Evolutionary conservation across 331 rosid species (phyloP), one percentile per base, ranked within the genome.

Genomic region (Cydonia oblonga): DNA sequence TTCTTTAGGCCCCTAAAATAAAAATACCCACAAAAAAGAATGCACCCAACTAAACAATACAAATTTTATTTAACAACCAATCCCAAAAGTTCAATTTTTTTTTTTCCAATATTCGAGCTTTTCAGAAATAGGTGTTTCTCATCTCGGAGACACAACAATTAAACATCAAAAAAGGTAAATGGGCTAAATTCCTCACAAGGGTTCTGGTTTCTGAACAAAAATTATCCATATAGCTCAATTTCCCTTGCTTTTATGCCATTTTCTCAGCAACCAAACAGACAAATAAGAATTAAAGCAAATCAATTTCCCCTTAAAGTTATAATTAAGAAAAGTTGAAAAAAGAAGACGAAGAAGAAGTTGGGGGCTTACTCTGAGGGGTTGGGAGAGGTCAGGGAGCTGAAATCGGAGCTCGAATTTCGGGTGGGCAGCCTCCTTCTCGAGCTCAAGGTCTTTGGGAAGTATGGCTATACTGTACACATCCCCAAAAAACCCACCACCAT

Each of bases 341-440:
- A 30, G 2, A 35, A 35, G n/a, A n/a, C n/a, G n/a, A 35, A 33
- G 2, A 8, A 35, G 11, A 35, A 40, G 26, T 35, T 42, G 44
- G 44, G 32, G 4, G 60, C 81, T 71, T 25, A 90, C 89, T 30
- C 32, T 71, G 73, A 81, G 22, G 11, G 75, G 86, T 9, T 65
- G 88, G 23, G 79, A 25, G 66, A 86, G 60, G 54, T 85, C 85
- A 16, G 96, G 97, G 29, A 89, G 60, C 32, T 81, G 90, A 40
- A 87, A 80, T 29, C 78, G 81, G 58, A 79, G 81, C 66, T 76
- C 75, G 8, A 90, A 79, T 33, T 75, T 58, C 22, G 69, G 54
- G 61, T 51, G 42, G 22, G 49, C 20, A 16, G 20, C 14, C 33
- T 75, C 85, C 78, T 81, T 84, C 15, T 75, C 78, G 26, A 73